Base-by-base conservation (phyloP, 2,329 filamentous ascomycete species). In the Penicillium sp. region DNA sequence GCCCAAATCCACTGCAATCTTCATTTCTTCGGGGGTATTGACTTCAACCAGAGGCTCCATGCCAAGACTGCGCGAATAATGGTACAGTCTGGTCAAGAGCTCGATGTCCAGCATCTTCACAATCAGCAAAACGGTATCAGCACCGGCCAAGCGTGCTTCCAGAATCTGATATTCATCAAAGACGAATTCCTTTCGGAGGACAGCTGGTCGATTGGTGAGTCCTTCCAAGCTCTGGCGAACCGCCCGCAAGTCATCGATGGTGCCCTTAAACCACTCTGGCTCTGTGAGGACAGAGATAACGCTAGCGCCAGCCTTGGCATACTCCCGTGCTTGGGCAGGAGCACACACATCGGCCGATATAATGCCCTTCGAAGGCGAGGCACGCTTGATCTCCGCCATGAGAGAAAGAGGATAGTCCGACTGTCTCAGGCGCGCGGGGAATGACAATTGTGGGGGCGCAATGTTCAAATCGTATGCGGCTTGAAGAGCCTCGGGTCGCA, bases 11-110 rank as follows among this genome's bases (percentile, higher is more conserved):
- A 97, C 85, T 7, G 95, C 94, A 53, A 86, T 86, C 36, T 87
- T 81, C 90, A 97, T 99, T 74, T 99, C 94, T 46, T 94, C 90
- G 0, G 87, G 85, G 39, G 89, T 99, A 69, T 99, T 96, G 27
- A 99, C 94, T 72, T 99, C 94, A 1, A 99, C 94, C 29, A 99
- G 76, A 32, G 94, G 94, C 75, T 99, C 95, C 94, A 99, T 99
- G 16, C 92, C 93, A 2, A 99, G 80, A 2, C 88, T 91, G 40
- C 86, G 81, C 1, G 91, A 97, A 76, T 97, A 99, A 53, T 86
- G 81, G 78, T 97, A 99, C 10, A 99, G 79, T 41, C 84, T 81
- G 55, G 85, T 85, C 30, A 99, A 80, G 4, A 89, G 80, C 27
- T 85, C 84, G 26, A 83, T 77, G 56, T 93, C 88, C 10, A 99